Evolutionary conservation across 371 early-diverging fungal species (phyloP).

Genomic region (Mucor velutinosus): DNA sequence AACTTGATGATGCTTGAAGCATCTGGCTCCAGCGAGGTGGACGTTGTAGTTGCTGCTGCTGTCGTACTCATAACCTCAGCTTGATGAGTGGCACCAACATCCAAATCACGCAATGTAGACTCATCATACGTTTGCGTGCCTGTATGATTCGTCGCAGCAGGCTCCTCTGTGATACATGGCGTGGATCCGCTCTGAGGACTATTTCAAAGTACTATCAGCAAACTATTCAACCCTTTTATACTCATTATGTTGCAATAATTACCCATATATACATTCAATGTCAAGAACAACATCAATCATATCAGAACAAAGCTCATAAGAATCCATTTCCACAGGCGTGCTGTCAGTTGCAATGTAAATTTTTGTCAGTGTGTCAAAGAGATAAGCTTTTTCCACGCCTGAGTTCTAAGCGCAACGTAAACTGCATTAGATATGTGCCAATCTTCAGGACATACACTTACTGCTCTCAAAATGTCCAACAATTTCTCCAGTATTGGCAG

Average conservation of each 20-base stretch:
- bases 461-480: slow-evolving; percentile 89
- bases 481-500: slow-evolving; percentile 89
- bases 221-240: slow-evolving; percentile 85
- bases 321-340: slow-evolving; percentile 91
- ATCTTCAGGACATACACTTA: slow-evolving; percentile 34
- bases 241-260: slow-evolving; percentile 91
- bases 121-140: not conserved
- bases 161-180: not conserved
- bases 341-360: slow-evolving; percentile 95
- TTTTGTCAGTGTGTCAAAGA: slow-evolving; percentile 89
- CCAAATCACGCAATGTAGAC: not conserved
- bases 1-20: slow-evolving; percentile 66
- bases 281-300: slow-evolving; percentile 96
- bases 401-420: slow-evolving; percentile 78
- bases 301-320: slow-evolving; percentile 91
- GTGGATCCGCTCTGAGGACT: slow-evolving; percentile 19
- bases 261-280: slow-evolving; percentile 80
- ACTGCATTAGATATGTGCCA: slow-evolving; percentile 39
- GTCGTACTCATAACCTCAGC: not conserved
- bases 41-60: not conserved
- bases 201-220: slow-evolving; percentile 68
- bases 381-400: slow-evolving; percentile 93
- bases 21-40: slow-evolving; percentile 19
- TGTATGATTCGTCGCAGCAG: not conserved
- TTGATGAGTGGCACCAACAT: not conserved